phyloP scores from a whole-genome alignment of 768 basidiomycete genomes.

The Psilocybe sp. region DNA sequence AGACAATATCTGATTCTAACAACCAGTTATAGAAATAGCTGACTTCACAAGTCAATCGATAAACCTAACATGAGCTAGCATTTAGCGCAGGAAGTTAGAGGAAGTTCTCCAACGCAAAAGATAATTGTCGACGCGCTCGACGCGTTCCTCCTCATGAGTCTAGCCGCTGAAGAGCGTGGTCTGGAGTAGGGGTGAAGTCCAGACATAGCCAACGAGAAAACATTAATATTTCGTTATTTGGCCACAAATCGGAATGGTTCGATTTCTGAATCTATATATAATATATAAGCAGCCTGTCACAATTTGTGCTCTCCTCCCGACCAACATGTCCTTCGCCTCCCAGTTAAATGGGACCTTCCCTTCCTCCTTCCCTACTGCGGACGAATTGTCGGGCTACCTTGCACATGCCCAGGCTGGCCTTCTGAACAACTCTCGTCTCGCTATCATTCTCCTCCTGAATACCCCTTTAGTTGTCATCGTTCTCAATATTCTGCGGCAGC shows the following conservation, averaged over 20 bases:
- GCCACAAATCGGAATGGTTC: constrained; percentile 27
- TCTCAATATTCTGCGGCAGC: constrained; percentile 75
- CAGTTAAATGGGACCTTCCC: constrained; percentile 36
- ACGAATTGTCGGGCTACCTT: constrained; percentile 44
- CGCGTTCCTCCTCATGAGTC: too few species aligned
- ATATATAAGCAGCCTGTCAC: constrained; percentile 10
- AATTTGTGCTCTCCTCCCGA: constrained; percentile 4
- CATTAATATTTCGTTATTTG: constrained; percentile 17
- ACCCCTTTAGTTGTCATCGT: constrained; percentile 65
- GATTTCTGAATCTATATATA: constrained; percentile 26
- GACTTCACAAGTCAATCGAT: too few species aligned
- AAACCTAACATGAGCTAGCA: too few species aligned
- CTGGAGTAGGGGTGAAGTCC: neutral
- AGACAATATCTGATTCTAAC: too few species aligned
- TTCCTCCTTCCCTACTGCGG: constrained; percentile 32
- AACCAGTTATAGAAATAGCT: too few species aligned
- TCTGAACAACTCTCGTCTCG: constrained; percentile 31
- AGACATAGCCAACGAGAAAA: neutral
- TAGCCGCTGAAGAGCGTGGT: too few species aligned
- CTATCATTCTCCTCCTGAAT: constrained; percentile 55
- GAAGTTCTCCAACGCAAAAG: too few species aligned
- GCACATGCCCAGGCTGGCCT: constrained; percentile 38
- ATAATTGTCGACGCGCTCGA: too few species aligned
- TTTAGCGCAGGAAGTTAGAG: too few species aligned
- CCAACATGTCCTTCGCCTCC: constrained; percentile 35